Evolutionary conservation across 768 basidiomycete genomes (phyloP).

Genomic region (Galerina sulciceps): DNA sequence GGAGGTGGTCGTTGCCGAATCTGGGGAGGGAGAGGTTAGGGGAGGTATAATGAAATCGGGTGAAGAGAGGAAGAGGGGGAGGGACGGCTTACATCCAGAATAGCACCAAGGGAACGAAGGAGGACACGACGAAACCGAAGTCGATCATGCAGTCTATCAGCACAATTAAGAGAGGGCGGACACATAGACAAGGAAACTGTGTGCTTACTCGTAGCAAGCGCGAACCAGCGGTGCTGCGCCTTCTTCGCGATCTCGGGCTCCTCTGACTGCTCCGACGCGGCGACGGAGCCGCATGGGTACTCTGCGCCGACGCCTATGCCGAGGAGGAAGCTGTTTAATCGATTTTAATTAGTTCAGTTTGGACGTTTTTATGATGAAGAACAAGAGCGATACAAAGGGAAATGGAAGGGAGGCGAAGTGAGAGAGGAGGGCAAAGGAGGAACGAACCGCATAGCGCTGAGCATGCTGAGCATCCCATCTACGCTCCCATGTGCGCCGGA

Average conservation of each 20-base stretch:
- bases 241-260: conserved; percentile 77
- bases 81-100: conserved; percentile 76
- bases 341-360: background rate
- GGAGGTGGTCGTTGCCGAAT: conserved; percentile 78
- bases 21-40: conserved; percentile 36
- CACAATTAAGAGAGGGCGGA: background rate
- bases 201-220: conserved; percentile 81
- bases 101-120: conserved; percentile 84
- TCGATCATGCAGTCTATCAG: conserved; percentile 82
- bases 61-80: background rate
- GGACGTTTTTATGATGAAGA: too few relatives aligned
- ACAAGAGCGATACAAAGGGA: too few relatives aligned
- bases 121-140: conserved; percentile 75
- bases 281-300: conserved; percentile 90
- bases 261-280: conserved; percentile 90
- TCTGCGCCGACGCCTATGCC: conserved; percentile 90
- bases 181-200: background rate
- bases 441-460: conserved; percentile 76
- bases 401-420: too few relatives aligned
- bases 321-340: conserved; percentile 68
- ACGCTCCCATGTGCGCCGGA: conserved; percentile 75
- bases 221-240: conserved; percentile 86
- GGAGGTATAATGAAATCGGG: background rate
- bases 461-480: conserved; percentile 75
- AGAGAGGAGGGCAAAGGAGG: background rate